Base-by-base conservation (phyloP, 129 eudicot species). In the Gnaphalium uliginosum region DNA sequence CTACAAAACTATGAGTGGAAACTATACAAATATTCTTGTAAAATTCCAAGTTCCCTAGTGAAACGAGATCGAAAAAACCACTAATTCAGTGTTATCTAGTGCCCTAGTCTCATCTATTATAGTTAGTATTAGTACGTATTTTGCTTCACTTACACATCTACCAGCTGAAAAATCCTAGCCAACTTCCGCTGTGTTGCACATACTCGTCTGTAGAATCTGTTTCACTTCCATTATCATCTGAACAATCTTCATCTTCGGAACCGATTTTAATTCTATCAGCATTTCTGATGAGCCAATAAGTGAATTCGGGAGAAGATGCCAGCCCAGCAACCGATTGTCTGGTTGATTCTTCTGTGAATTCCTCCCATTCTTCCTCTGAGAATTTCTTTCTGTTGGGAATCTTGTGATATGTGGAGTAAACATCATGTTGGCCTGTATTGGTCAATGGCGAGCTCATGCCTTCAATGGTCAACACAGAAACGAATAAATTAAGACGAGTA, bases 231-330 rank as follows among this genome's bases (percentile, higher is more conserved):
- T 71, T 5, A 26, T 80, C 95, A 19, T 81, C 92, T 22, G 96
- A 85, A 53, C 81, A 66, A 17, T 76, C 89, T 15, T 86, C 92
- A 17, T 76, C 90, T 15, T 85, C 92, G 0, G 87, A 81, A 46
- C 76, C 74, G 25, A 92, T 64, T 71, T 85, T 84, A 59, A 93
- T 86, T 60, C 92, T 76, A 50, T 88, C 89, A 0, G 92, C 88
- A 54, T 90, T 68, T 22, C 83, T 81, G 1, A 93, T 76, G 21
- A 93, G 24, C 98, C 98, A 93, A 4, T 88, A 89, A 5, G 92
- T 83, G 84, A 93, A 93, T 51, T 93, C 92, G 1, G 96, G 96
- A 53, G 90, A 79, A 26, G 96, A 83, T 30, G 92, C 90, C 88
- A 81, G 77, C 67, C 74, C 92, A 1, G 88, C 84, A 46, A 93